Percentiles rank a stretch among this genome's conserved stretches.
Conservation (phyloP, 768 basidiomycete species). For the Suillus lakei region DNA sequence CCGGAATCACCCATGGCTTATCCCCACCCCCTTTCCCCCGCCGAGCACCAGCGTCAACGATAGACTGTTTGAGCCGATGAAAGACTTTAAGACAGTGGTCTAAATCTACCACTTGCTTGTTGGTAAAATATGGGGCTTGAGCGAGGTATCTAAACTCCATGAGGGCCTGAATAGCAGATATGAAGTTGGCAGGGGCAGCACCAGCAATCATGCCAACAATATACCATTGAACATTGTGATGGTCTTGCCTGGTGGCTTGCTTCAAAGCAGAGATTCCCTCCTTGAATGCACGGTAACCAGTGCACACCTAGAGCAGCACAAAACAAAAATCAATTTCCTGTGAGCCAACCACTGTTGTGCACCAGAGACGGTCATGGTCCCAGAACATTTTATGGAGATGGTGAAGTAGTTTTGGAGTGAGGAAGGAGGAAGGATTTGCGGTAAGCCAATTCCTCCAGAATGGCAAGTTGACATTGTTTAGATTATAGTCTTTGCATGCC, state of each 20-base stretch:
- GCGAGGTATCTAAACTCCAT: slow-evolving; percentile 43
- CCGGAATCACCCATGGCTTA: slow-evolving; percentile 10
- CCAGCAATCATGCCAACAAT: slow-evolving; percentile 41
- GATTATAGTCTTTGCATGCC: neutral
- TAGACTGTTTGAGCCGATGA: slow-evolving; percentile 37
- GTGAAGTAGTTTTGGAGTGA: slow-evolving; percentile 44
- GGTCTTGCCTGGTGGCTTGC: slow-evolving; percentile 44
- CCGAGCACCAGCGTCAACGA: slow-evolving; percentile 34
- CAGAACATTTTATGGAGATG: slow-evolving; percentile 44
- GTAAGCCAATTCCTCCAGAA: slow-evolving; percentile 44
- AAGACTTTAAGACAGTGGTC: slow-evolving; percentile 31
- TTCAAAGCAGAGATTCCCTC: slow-evolving; percentile 47
- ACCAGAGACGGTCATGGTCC: slow-evolving; percentile 47
- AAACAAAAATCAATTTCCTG: slow-evolving; percentile 43
- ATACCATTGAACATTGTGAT: slow-evolving; percentile 40
- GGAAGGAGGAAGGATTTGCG: slow-evolving; percentile 37
- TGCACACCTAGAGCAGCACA: slow-evolving; percentile 38
- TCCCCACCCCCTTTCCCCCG: slow-evolving; percentile 20
- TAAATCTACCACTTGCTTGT: slow-evolving; percentile 24
- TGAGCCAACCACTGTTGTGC: slow-evolving; percentile 32
- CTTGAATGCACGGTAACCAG: slow-evolving; percentile 40
- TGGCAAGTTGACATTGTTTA: slow-evolving; percentile 21
- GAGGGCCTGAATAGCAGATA: slow-evolving; percentile 39
- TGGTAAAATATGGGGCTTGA: slow-evolving; percentile 34
- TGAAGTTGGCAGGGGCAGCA: slow-evolving; percentile 31